Evolutionary conservation across 2,329 filamentous ascomycete genomes (phyloP).

Genomic region (Sphaerulina vaccinii): DNA sequence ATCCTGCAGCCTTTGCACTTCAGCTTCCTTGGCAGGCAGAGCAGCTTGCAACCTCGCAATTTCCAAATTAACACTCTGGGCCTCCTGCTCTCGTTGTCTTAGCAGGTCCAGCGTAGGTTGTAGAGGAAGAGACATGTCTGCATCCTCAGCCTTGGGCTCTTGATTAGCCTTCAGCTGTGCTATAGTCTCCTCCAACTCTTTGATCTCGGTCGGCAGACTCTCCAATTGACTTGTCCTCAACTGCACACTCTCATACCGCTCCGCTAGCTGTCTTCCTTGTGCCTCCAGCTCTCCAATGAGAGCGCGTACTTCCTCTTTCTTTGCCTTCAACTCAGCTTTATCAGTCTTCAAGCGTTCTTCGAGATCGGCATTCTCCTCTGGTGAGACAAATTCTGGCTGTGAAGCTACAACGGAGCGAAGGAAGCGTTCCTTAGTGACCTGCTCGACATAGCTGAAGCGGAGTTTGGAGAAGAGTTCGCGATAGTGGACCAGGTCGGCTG

Average conservation of each 20-base stretch:
- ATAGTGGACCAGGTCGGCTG: conserved; percentile 84
- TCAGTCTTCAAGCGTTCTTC: conserved; percentile 67
- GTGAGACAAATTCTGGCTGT: conserved; percentile 79
- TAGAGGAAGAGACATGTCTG: conserved; percentile 45
- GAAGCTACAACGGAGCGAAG: conserved; percentile 89
- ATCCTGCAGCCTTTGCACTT: conserved; percentile 64
- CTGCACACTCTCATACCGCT: conserved; percentile 54
- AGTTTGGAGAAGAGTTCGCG: conserved; percentile 94
- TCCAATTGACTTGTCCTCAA: conserved; percentile 53
- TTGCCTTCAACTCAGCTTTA: conserved; percentile 74
- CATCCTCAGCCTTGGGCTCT: conserved; percentile 37
- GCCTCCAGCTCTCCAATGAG: conserved; percentile 71
- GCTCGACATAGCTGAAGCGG: conserved; percentile 95
- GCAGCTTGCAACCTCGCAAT: conserved; percentile 56
- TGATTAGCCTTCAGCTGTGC: conserved; percentile 44
- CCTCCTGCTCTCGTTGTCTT: conserved; percentile 42
- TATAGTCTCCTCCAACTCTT: conserved; percentile 52
- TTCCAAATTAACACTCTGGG: conserved; percentile 44
- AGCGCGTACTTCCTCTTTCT: conserved; percentile 74
- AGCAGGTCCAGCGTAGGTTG: conserved; percentile 45
- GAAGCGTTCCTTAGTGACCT: conserved; percentile 98
- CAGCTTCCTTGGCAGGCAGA: conserved; percentile 64
- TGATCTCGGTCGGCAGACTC: conserved; percentile 53
- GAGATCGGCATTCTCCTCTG: conserved; percentile 76
- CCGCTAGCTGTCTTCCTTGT: conserved; percentile 59